phyloP scores from a whole-genome alignment of 305 asterid species.

The Fraxinus angustifolia region DNA sequence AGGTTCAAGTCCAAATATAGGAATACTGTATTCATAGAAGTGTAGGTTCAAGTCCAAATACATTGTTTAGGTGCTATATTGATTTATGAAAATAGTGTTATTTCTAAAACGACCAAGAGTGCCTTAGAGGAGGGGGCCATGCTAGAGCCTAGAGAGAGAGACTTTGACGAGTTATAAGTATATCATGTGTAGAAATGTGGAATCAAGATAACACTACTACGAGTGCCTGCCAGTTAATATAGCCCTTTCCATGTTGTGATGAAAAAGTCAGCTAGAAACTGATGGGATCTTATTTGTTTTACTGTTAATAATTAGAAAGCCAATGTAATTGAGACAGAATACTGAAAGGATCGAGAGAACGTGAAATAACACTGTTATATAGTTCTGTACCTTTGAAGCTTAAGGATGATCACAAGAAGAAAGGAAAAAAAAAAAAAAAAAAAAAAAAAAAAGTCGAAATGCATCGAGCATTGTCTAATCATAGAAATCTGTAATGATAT shows the following conservation, averaged over 20 bases:
- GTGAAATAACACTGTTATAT: not conserved
- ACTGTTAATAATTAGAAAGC: not conserved
- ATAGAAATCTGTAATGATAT: slow-evolving; percentile 45
- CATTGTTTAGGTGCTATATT: not conserved
- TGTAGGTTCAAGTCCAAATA: not conserved
- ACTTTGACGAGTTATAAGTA: not conserved
- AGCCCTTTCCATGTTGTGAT: not conserved
- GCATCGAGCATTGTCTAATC: slow-evolving; percentile 37
- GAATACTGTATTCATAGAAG: not conserved
- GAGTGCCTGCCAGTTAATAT: not conserved
- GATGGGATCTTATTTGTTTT: not conserved
- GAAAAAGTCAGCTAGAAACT: not conserved
- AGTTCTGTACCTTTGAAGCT: not conserved
- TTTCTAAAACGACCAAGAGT: not conserved
- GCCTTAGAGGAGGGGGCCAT: not conserved
- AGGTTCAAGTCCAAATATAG: not conserved
- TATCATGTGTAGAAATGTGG: not conserved
- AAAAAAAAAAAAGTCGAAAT: not conserved
- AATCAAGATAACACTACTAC: not conserved
- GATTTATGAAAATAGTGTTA: not conserved
- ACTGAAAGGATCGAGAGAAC: not conserved
- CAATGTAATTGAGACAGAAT: not conserved
- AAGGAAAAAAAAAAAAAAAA: slow-evolving; percentile 11
- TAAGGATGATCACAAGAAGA: slow-evolving; percentile 17
- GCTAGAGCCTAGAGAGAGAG: not conserved